phyloP scores from a whole-genome alignment of 176 grass and related monocot species.

The Leersia perrieri region DNA sequence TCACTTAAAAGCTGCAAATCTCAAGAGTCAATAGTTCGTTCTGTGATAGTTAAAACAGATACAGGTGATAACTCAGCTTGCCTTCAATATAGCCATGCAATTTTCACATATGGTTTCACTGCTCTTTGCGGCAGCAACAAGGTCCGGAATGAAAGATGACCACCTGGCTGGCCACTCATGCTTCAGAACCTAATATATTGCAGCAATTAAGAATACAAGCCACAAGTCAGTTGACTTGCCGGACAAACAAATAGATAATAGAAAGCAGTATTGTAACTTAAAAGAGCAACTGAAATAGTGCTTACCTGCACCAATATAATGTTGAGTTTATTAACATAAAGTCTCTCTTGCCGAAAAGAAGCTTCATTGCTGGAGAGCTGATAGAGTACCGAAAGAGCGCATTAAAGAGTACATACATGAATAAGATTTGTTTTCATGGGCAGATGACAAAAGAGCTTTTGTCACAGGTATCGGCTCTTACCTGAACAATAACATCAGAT shows the following conservation, averaged over 20 bases:
- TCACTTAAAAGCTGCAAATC: conserved; percentile 90
- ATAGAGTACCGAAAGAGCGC: not conserved
- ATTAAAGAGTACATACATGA: not conserved
- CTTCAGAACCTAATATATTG: conserved; percentile 77
- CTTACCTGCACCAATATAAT: conserved; percentile 96
- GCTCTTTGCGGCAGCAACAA: conserved; percentile 94
- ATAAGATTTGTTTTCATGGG: conserved; percentile 23
- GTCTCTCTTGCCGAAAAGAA: conserved; percentile 89
- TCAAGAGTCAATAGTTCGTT: not conserved
- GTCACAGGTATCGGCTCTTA: conserved; percentile 10
- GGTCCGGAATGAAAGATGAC: conserved; percentile 93
- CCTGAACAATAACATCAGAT: conserved; percentile 97
- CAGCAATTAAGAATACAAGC: conserved; percentile 16
- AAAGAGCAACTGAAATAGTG: conserved; percentile 1
- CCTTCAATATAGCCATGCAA: conserved; percentile 99
- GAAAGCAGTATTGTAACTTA: not conserved
- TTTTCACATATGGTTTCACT: conserved; percentile 99
- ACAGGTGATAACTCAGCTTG: conserved; percentile 32
- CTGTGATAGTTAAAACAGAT: not conserved
- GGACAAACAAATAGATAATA: not conserved
- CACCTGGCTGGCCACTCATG: conserved; percentile 97
- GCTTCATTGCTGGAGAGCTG: conserved; percentile 92
- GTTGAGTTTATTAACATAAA: conserved; percentile 99
- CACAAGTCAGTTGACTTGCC: conserved; percentile 4
- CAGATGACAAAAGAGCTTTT: not conserved